Evolutionary conservation across 352 stramenopile species (phyloP).

Genomic region (Globisporangium radiosum): DNA sequence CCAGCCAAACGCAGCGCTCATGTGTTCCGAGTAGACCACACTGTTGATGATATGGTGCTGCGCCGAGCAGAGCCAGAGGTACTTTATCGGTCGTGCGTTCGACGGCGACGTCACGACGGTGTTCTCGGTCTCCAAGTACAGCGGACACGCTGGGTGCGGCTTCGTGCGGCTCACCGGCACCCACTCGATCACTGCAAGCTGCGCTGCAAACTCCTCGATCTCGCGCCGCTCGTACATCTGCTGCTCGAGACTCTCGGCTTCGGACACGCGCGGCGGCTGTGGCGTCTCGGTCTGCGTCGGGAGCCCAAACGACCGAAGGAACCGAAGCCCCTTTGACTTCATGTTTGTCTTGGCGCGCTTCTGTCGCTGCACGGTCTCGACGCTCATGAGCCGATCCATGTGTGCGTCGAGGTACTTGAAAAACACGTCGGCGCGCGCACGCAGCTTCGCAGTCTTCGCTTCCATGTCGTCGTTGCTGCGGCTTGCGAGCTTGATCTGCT

Average conservation of each 20-base stretch:
- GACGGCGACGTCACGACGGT: constrained; percentile 41
- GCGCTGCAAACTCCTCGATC: constrained; percentile 59
- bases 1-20: constrained; percentile 43
- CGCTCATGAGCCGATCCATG: constrained; percentile 41
- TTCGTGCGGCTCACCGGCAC: constrained; percentile 40
- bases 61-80: constrained; percentile 56
- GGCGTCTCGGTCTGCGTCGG: constrained; percentile 12
- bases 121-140: constrained; percentile 25
- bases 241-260: constrained; percentile 26
- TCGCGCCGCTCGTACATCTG: constrained; percentile 29
- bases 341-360: constrained; percentile 30
- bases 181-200: constrained; percentile 51
- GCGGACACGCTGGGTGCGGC: constrained; percentile 28
- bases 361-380: constrained; percentile 17
- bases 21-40: constrained; percentile 28
- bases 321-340: constrained; percentile 46
- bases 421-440: constrained; percentile 34
- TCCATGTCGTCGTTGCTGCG: constrained; percentile 7
- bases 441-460: constrained; percentile 21
- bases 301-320: constrained; percentile 38
- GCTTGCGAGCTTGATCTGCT: constrained; percentile 29
- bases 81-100: constrained; percentile 30
- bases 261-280: background rate
- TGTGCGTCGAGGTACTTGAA: constrained; percentile 64
- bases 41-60: constrained; percentile 55